Evolutionary conservation across 1,284 basidiomycete genomes (phyloP), one percentile per base, ranked within the genome.

Genomic region (Naganishia liquefaciens): DNA sequence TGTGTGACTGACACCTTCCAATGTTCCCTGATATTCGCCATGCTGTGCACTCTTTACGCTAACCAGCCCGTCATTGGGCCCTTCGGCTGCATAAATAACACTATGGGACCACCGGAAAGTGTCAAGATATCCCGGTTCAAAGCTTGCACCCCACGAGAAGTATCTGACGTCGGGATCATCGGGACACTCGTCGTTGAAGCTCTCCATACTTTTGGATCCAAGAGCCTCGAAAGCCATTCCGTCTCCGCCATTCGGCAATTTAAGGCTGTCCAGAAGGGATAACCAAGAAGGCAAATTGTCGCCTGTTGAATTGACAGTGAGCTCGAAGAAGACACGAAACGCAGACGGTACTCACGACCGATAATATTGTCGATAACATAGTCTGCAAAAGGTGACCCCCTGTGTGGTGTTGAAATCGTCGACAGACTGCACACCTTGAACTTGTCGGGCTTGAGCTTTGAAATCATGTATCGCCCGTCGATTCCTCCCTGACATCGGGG

Each of bases 371-470:
- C 83, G 52, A 98, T 86, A 72, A 98, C 88, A 75, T 92, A 90
- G 76, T 94, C 90, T 1, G 94, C 94, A 72, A 97, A 96, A 1
- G 88, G 82, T n/a, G 91, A 93, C 21, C 93, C 93, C 53, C 89
- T 87, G 71, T 97, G 93, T 3, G 93, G 93, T 0, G 91, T 90
- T 23, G 91, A 79, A 73, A 97, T 91, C n/a, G 93, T 96, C 2
- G 93, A 96, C 47, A 96, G 82, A 17, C 87, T 90, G 43, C 89
- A 83, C 21, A 95, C 88, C 23, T 76, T 80, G 75, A 84, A 85
- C 28, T 71, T 72, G 37, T 68, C 77, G 3, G 80, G 78, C 61
- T 75, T 73, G n/a, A 82, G 71, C 63, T 78, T 74, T 1, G 80
- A 77, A 28, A 64, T 69, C 65, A 76, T 51, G 50, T 68, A 68